Conservation (phyloP, 2,329 filamentous ascomycete genomes). For the Epichloe sp. region DNA sequence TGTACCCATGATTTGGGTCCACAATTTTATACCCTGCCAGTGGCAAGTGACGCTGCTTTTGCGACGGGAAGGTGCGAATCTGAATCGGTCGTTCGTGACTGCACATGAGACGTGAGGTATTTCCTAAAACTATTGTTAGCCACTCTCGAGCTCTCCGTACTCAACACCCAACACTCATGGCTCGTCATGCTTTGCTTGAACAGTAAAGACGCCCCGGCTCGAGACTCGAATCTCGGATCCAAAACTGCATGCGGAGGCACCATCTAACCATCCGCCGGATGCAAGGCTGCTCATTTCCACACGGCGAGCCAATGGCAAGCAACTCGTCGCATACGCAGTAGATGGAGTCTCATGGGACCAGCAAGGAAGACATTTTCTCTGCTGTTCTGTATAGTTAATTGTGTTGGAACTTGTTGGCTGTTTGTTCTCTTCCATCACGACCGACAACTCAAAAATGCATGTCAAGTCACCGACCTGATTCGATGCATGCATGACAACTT, state of each 20-base stretch:
- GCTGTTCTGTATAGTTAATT: neutral
- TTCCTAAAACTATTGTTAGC: too few relatives aligned
- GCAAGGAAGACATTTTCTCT: neutral
- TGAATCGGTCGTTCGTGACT: neutral
- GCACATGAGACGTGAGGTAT: neutral
- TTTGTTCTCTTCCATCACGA: too few relatives aligned
- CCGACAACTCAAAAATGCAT: too few relatives aligned
- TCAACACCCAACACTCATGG: neutral
- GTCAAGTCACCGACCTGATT: neutral
- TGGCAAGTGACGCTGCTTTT: neutral
- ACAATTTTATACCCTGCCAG: too few relatives aligned
- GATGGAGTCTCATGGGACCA: neutral
- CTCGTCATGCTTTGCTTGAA: neutral
- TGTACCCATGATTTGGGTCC: too few relatives aligned
- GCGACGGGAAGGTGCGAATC: conserved; percentile 5
- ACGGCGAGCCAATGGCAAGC: neutral
- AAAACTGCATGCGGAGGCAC: neutral
- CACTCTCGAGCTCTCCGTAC: neutral
- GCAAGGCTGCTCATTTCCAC: neutral
- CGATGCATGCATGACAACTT: neutral
- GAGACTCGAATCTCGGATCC: too few relatives aligned
- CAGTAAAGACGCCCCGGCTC: neutral
- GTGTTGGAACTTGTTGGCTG: too few relatives aligned
- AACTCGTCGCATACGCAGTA: neutral
- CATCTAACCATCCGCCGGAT: neutral